Percentiles rank a stretch among this genome's conserved stretches.
Conservation (phyloP, 202 grass and related monocot species). For the Bolboschoenoplectus hybrid region DNA sequence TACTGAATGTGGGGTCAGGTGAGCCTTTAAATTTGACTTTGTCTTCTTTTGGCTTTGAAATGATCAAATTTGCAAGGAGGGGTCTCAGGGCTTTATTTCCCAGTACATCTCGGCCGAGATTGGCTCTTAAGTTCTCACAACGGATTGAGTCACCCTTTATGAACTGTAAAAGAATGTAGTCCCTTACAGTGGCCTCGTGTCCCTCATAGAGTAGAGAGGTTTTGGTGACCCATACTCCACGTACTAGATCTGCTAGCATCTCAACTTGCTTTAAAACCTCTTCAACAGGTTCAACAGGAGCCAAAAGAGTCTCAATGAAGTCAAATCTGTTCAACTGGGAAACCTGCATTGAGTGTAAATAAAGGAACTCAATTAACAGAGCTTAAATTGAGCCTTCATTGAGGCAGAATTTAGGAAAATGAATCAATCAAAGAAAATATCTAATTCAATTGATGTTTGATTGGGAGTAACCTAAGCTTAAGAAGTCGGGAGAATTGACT, state of each 20-base stretch:
- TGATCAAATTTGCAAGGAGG: neutral
- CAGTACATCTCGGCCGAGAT: slow-evolving; percentile 21
- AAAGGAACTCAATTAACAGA: slow-evolving; percentile 3
- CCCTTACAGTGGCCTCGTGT: slow-evolving; percentile 15
- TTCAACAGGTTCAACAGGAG: slow-evolving; percentile 9
- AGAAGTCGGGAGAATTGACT: neutral
- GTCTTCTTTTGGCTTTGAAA: slow-evolving; percentile 22
- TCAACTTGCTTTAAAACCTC: slow-evolving; percentile 32
- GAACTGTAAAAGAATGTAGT: slow-evolving; percentile 40
- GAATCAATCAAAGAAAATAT: slow-evolving; percentile 5
- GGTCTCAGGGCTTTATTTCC: neutral
- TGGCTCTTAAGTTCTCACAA: slow-evolving; percentile 1
- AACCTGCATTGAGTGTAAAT: slow-evolving; percentile 24
- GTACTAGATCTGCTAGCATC: slow-evolving; percentile 23
- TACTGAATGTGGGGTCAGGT: slow-evolving; percentile 42
- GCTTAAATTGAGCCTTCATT: slow-evolving; percentile 12
- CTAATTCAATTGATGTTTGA: neutral
- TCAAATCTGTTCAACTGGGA: slow-evolving; percentile 33
- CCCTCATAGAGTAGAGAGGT: slow-evolving; percentile 31
- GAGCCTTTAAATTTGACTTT: slow-evolving; percentile 33
- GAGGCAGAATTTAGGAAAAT: slow-evolving; percentile 9
- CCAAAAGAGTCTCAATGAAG: slow-evolving; percentile 27
- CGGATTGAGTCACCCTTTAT: slow-evolving; percentile 3
- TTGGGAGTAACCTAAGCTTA: neutral
- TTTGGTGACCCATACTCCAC: slow-evolving; percentile 38